phyloP scores from a whole-genome alignment of 495 filamentous ascomycete species.

The Neurospora sp. region DNA sequence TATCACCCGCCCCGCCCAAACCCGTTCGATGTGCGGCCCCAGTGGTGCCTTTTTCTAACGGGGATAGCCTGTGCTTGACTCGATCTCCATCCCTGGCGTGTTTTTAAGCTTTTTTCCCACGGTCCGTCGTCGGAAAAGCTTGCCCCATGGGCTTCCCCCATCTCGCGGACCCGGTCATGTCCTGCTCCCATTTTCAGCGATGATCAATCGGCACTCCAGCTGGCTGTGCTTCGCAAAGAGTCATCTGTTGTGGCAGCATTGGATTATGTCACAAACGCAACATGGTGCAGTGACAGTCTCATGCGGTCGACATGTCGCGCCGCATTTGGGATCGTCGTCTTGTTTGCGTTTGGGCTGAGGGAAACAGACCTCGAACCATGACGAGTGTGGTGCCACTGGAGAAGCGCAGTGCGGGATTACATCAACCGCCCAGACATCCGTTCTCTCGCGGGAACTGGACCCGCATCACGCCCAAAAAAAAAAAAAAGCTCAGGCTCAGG shows the following conservation, averaged over 20 bases:
- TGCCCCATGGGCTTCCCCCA: background rate
- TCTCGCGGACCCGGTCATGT: background rate
- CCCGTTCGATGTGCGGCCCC: constrained; percentile 2
- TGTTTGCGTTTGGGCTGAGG: background rate
- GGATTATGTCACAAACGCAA: background rate
- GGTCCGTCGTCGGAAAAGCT: background rate
- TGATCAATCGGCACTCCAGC: background rate
- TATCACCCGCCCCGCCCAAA: background rate
- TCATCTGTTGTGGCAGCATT: background rate
- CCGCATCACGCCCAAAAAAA: constrained; percentile 2
- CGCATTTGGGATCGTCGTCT: background rate
- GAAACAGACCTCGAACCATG: background rate
- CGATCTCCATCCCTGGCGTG: background rate
- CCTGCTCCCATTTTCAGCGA: background rate
- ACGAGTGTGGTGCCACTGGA: background rate
- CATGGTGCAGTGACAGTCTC: background rate
- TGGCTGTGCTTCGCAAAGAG: background rate
- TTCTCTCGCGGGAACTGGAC: background rate
- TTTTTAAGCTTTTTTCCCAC: background rate
- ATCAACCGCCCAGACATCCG: background rate
- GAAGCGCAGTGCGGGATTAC: background rate
- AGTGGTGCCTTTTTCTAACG: constrained; percentile 12
- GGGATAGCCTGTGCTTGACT: constrained; percentile 3
- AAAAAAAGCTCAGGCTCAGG: background rate
- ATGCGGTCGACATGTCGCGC: background rate